Evolutionary conservation across 768 basidiomycete species (phyloP), one percentile per base, ranked within the genome.

Genomic region (Suillus alpinus): DNA sequence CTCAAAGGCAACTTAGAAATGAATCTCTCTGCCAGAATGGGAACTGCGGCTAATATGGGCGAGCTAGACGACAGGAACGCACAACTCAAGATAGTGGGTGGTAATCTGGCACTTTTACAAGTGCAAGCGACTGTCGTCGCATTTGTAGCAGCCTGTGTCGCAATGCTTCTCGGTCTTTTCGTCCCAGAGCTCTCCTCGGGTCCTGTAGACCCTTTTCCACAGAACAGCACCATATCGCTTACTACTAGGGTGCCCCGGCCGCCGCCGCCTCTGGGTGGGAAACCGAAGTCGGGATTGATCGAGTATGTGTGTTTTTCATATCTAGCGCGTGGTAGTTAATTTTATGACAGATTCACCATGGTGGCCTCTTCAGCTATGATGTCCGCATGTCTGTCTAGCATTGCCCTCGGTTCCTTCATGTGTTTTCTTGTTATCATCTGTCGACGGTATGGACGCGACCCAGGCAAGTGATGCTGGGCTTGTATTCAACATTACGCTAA

Each of bases 1-100:
- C 84, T 99, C 59, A 98, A 97, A 68, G 97, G 96, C n/a, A 94
- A 99, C 69, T 83, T 98, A 40, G 97, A 98, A 75, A 98, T 98
- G 96, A 98, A 97, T 65, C 86, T 99, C 7, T 95, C 95, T 4
- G 94, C 97, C 0, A 85, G 96, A 14, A 81, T 99, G n/a, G 90
- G 92, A 1, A 99, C 97, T 0, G 90, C 95, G 1, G 91, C 95
- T 6, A 97, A 98, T 66, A 88, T 95, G 56, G 96, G 96, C 47
- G 86, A 94, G 62, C 86, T 99, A 5, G 94, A 98, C 71, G 83
- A 87, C 37, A 85, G 86, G 0, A 66, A 71, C 2, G 79, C 77
- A 8, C 85, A 92, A 4, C 81, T 84, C 5, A 71, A 77, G 2
- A 84, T 96, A 62, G 81, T 99, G 37, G 61, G 85, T 3, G 95